Conservation (phyloP, 2,329 filamentous ascomycete species). For the Fusarium sp. region DNA sequence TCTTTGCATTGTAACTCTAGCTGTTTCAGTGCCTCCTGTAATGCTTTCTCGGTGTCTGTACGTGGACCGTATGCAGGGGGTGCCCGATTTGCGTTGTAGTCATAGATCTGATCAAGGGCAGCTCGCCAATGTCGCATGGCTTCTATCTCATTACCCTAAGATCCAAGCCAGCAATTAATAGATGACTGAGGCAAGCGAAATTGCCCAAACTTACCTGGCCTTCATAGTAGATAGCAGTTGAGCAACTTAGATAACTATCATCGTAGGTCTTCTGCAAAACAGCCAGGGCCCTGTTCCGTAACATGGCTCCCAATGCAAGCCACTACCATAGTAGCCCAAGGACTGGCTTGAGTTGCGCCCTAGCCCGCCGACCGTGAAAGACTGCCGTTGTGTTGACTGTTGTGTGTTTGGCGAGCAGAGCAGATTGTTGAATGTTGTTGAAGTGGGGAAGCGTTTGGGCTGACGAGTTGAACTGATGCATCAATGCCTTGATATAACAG, state of each 20-base stretch:
- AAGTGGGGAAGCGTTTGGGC: constrained; percentile 10
- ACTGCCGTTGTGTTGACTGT: not conserved
- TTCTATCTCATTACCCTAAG: constrained; percentile 87
- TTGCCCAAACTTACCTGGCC: constrained; percentile 71
- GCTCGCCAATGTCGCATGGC: constrained; percentile 90
- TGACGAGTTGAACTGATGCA: not conserved
- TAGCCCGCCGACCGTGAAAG: constrained; percentile 24
- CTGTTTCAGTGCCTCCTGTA: constrained; percentile 82
- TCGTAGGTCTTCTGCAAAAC: constrained; percentile 97
- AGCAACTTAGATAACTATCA: constrained; percentile 93
- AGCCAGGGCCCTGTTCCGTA: constrained; percentile 66
- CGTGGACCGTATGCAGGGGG: constrained; percentile 74
- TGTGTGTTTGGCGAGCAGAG: constrained; percentile 11
- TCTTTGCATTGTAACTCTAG: constrained; percentile 94
- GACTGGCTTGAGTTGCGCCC: constrained; percentile 27
- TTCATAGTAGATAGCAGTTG: constrained; percentile 96
- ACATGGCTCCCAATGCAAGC: constrained; percentile 54
- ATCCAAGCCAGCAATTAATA: constrained; percentile 5
- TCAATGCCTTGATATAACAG: not conserved
- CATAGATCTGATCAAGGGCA: constrained; percentile 88
- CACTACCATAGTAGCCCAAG: constrained; percentile 44
- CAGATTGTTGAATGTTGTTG: constrained; percentile 1
- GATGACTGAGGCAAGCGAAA: not conserved
- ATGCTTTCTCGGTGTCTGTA: constrained; percentile 83
- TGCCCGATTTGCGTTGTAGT: constrained; percentile 81